Evolutionary conservation across 176 grass and related monocot species (phyloP), one percentile per base, ranked within the genome.

Genomic region (Triticum urartu): DNA sequence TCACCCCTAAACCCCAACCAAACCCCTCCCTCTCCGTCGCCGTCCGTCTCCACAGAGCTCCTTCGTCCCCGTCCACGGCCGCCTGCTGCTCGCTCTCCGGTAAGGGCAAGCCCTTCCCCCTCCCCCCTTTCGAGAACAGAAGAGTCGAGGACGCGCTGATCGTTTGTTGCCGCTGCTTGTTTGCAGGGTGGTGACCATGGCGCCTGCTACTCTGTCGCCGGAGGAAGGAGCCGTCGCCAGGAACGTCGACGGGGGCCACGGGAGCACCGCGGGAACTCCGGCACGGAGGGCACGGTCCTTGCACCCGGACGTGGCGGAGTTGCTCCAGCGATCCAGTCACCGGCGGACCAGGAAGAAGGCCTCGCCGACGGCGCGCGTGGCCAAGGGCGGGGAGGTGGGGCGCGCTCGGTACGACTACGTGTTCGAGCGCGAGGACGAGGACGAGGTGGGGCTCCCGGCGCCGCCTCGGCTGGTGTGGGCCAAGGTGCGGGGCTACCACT

Each of bases 401-500:
- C 28, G 9, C 78, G 50, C 38, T 7, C 9, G 64, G 78, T 94
- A 94, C 80, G 60, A 52, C 20, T 91, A 56, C 63, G 35, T 66
- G 22, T 94, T 91, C 40, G 88, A 92, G 82, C 80, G 80, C 1
- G 92, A 81, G 39, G 75, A 24, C 4, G 84, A 35, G 4, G 47
- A 8, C 1, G 50, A 11, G n/a, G 61, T 7, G 20, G 61, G 26
- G 7, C 86, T 97, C 12, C 25, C 72, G 50, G 40, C 52, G 65
- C 35, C 87, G n/a, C 70, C 80, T 0, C 83, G 91, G 33, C 66
- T 94, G 36, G 95, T 93, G 30, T 94, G 91, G 90, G 79, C 47
- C 76, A 97, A 94, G 86, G 91, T 97, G 65, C 64, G 22, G 89
- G 26, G 52, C 64, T 87, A 97, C 75, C 92, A 92, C 43, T 97